A percentile compares a stretch with the other conserved stretches of the same genome.
These are phyloP conservation scores for Microstroma glucosiphilum DNA, from an alignment of 1,284 basidiomycete species.

Conservation along the genomic window DNA sequence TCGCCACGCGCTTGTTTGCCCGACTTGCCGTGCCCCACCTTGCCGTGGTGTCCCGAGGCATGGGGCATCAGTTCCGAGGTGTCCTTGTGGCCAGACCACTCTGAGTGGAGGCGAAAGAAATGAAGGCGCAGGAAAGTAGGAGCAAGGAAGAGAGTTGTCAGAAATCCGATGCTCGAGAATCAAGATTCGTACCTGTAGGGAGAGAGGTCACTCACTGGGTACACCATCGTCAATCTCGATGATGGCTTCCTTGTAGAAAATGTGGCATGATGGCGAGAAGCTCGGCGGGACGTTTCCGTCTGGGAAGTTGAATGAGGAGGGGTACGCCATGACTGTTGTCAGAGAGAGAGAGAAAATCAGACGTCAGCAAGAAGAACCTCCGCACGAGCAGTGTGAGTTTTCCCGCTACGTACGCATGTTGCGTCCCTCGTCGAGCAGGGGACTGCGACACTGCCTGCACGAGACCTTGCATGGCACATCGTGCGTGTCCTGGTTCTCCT, in stretches of 20 bases:
- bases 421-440: conserved; percentile 23
- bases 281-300: conserved; percentile 18
- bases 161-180: too few species aligned
- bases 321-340: conserved; percentile 14
- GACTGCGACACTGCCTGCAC: background rate
- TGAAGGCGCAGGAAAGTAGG: background rate
- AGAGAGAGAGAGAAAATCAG: too few species aligned
- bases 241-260: conserved; percentile 26
- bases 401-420: conserved; percentile 18
- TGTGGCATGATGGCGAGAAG: conserved; percentile 26
- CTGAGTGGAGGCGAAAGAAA: background rate
- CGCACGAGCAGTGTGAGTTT: too few species aligned
- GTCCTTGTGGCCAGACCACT: conserved; percentile 5
- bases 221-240: conserved; percentile 30
- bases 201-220: conserved; percentile 12
- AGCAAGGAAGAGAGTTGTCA: background rate
- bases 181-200: too few species aligned
- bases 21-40: conserved; percentile 1
- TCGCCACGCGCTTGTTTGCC: conserved; percentile 1
- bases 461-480: conserved; percentile 22
- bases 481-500: conserved; percentile 21
- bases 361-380: too few species aligned
- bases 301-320: conserved; percentile 23
- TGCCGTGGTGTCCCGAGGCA: background rate
- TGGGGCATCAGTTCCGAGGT: conserved; percentile 1